Base-by-base conservation (phyloP, 2,329 filamentous ascomycete genomes). In the Beauveria scarabaeidicola region DNA sequence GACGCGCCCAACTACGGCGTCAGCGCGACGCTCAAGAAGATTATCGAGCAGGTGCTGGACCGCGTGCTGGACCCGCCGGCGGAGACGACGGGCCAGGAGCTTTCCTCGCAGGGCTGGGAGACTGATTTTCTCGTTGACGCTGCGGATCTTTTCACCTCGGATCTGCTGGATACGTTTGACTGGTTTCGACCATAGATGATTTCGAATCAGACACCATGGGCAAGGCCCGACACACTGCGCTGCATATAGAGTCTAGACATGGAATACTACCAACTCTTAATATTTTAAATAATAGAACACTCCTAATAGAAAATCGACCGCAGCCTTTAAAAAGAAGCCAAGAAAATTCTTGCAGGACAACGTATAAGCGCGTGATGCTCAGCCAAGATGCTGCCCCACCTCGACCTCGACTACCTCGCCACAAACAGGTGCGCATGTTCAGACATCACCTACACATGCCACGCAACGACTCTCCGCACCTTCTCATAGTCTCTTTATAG, bases 1-100 rank as follows among this genome's bases (percentile, higher is more conserved):
- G 70, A 71, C 7, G 77, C 77, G 1, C 76, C 78, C 2, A 81
- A 81, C 50, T 74, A 73, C 2, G 71, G 75, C 21, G 67, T 80
- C 8, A 80, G 78, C 65, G 67, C 64, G 19, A 70, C 73, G 15
- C 76, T 75, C 64, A 76, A 75, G 63, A 68, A 66, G 5, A 71
- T 80, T 21, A 78, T 81, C 50, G 72, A 77, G 62, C 76, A 72
- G n/a, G 78, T 80, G 5, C 68, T 81, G n/a, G 77, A 81, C 59
- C 73, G 78, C 47, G 72, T 76, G 2, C 67, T 80, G 6, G 78
- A 80, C 61, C 66, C 69, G 15, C 64, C 69, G 11, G 61, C 66
- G 2, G 58, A 62, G 27, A 52, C 64, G 50, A 52, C 32, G 8
- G 29, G 43, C 15, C 38, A 55, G 7, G 48, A 53, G 43, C 54